Evolutionary conservation across 805 yeast genomes (phyloP), one percentile per base, ranked within the genome.

Genomic region (Candida rishiriensis): DNA sequence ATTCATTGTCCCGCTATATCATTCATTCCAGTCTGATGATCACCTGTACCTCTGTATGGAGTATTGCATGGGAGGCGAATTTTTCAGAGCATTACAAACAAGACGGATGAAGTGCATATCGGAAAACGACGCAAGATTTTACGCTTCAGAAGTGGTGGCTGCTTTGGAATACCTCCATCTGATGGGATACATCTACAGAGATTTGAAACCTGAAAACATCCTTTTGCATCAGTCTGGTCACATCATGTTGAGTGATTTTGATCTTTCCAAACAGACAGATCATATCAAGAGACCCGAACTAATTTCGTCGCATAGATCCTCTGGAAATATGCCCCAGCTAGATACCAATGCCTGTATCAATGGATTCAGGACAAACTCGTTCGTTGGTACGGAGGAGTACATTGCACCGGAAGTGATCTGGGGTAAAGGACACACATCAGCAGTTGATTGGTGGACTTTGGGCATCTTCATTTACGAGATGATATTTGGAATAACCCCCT

Each of bases 381-480:
- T 93, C 71, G 99, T 93, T 31, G 99, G 99, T 1, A 93, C 99
- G 0, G 99, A 93, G 61, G 99, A 93, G 61, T 93, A 93, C 63
- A 89, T 93, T 57, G 98, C 99, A 0, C 99, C 99, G 0, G 99
- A 93, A 59, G 99, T 93, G 4, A 93, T 93, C 43, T 73, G 93
- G 62, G 98, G 98, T 1, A 87, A 90, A 55, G 99, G 99, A 2
- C 99, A 93, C 57, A 91, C 98, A 1, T 84, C 91, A 8, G 97
- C 98, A 0, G 99, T 93, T 14, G 99, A 93, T 64, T 93, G 99
- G 99, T 93, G 99, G 99, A 93, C 99, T 0, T 70, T 93, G 52
- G 99, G 99, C 3, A 89, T 93, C 16, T 74, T 93, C 56, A 71
- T 89, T 18, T 95, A 81, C 64, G 99, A 93, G 61, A 93, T 93